Conservation (phyloP, 495 filamentous ascomycete species). For the Hapsidospora chrysogenum region DNA sequence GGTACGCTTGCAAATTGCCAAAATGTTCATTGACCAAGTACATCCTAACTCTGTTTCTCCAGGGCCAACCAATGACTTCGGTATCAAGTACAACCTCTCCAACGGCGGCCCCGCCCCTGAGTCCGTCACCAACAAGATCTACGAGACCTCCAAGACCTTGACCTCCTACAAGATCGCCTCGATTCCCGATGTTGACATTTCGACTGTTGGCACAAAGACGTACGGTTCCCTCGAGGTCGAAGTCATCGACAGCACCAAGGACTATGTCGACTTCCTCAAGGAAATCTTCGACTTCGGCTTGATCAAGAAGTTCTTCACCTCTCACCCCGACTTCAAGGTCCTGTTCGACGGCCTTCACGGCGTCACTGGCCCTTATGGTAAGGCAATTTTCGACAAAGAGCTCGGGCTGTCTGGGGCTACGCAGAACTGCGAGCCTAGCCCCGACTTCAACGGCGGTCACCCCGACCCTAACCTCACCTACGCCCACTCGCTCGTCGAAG, state of each 20-base stretch:
- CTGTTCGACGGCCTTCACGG: conserved; percentile 89
- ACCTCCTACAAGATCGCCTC: conserved; percentile 82
- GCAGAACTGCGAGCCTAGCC: conserved; percentile 83
- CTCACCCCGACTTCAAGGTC: conserved; percentile 85
- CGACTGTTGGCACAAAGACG: conserved; percentile 61
- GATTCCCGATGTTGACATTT: conserved; percentile 73
- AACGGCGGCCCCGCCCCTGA: conserved; percentile 95
- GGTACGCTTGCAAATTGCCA: conserved; percentile 37
- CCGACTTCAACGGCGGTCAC: conserved; percentile 93
- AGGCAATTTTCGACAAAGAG: conserved; percentile 87
- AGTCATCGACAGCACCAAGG: conserved; percentile 77
- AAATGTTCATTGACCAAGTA: neutral
- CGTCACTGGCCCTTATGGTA: conserved; percentile 89
- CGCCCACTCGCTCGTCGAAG: conserved; percentile 85
- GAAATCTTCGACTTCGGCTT: conserved; percentile 94
- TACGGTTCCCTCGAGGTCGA: conserved; percentile 85
- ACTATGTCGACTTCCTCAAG: conserved; percentile 92
- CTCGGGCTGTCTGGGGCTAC: conserved; percentile 67
- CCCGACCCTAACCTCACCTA: conserved; percentile 98
- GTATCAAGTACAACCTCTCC: conserved; percentile 97
- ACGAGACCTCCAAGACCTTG: conserved; percentile 70
- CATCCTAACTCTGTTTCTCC: neutral
- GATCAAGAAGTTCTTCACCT: conserved; percentile 79
- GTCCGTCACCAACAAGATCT: conserved; percentile 94
- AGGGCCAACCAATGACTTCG: conserved; percentile 91